Evolutionary conservation across 2,329 filamentous ascomycete genomes (phyloP), one percentile per base, ranked within the genome.

Genomic region (Paraphoma sp.): DNA sequence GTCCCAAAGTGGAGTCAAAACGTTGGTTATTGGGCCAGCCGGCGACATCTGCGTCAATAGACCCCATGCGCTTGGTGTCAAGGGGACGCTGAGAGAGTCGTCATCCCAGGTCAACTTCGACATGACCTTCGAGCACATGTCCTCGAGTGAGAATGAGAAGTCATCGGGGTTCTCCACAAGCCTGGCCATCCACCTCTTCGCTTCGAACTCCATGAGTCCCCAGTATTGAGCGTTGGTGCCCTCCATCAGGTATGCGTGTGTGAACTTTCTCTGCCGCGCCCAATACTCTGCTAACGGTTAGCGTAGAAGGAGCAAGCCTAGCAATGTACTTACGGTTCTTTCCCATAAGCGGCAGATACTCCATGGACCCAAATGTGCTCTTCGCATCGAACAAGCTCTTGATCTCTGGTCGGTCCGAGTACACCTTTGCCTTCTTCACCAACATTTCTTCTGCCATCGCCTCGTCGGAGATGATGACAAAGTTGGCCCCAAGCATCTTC

Each of bases 51-150:
- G 83, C 4, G 79, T 84, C 14, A 86, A 72, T 1, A 85, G 74
- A n/a, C 83, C 83, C 83, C 82, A 85, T 1, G 83, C 83, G 56
- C 80, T 82, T 46, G 79, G 79, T 9, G 79, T 83, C 57, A 81
- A 80, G 59, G 81, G 78, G 49, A 79, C 73, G 67, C 82, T 84
- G 40, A 83, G 65, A 42, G 70, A 73, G 6, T 80, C 76, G 51
- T 85, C 81, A 55, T 84, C 83, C 83, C 83, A 85, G 12, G 82
- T 82, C 44, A 85, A 65, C 50, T 79, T 76, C 48, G 80, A 82
- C 81, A 85, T 84, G 52, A 86, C 78, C 68, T 85, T 85, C n/a
- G 83, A 82, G 14, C 82, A 79, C 82, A 85, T 84, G 59, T 86
- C 83, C 62, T 86, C 83, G 5, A 86, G 76, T 0, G 79, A 80